Evolutionary conservation across 2,329 filamentous ascomycete species (phyloP), one percentile per base, ranked within the genome.

Genomic region (Diaporthe sp.): DNA sequence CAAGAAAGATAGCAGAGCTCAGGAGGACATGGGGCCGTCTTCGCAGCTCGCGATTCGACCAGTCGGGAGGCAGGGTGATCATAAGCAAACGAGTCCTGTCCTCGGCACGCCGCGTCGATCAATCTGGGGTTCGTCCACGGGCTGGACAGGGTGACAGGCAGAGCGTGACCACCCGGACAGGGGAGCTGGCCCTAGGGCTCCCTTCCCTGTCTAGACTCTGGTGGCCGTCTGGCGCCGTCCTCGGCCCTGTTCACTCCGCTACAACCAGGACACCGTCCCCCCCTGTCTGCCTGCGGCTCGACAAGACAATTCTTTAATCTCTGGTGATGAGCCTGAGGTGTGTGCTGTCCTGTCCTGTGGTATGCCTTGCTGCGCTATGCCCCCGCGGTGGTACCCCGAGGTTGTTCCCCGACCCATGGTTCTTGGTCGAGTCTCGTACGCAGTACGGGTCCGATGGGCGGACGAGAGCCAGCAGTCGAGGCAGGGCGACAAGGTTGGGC

Each of bases 401-500:
- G 19, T 13, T 31, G 31, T 6, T 42, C 58, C 34, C 58, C 34
- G 58, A 31, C 60, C 4, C 31, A 34, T 25, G 60, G 60, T 46
- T 15, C 25, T 46, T 44, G 57, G 31, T 57, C 53, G 28, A 57
- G 51, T 53, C 28, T 58, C 31, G 31, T 31, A 31, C 31, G 31
- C 31, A 31, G 13, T 31, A 44, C 39, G 44, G 61, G 42, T 15
- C 42, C 61, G 61, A 51, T 34, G 42, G n/a, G 17, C 22, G 44
- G 62, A 68, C 44, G 42, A 67, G 61, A 53, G 65, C 65, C 65
- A 53, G 65, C 46, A 70, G 65, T 46, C 34, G 15, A 37, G 58
- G 65, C 65, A 70, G 49, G 65, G 49, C 65, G 65, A 70, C 65
- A 70, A 70, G 65, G 65, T 70, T 70, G 65, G 65, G 65, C 34